phyloP scores from a whole-genome alignment of 2,329 filamentous ascomycete species.

The Fusarium algeriense region DNA sequence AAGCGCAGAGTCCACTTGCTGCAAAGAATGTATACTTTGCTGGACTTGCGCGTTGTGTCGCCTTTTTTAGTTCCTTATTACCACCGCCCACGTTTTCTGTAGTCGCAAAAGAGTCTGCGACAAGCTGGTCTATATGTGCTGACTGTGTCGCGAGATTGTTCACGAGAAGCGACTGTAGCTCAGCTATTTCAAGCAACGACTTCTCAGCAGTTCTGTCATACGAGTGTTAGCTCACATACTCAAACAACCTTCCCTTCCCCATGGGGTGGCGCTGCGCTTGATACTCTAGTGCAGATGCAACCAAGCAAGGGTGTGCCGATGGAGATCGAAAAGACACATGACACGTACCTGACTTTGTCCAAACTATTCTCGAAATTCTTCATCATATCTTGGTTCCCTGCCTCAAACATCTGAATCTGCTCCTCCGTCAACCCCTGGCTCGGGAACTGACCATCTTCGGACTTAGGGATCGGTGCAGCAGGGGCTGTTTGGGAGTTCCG shows the following conservation, averaged over 20 bases:
- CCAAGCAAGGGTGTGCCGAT: constrained; percentile 14
- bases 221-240: constrained; percentile 29
- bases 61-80: constrained; percentile 91
- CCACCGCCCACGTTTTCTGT: constrained; percentile 88
- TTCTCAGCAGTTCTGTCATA: constrained; percentile 81
- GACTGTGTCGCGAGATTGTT: constrained; percentile 87
- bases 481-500: constrained; percentile 35
- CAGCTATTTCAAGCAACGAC: constrained; percentile 91
- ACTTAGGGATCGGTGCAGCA: constrained; percentile 34
- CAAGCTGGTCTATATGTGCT: constrained; percentile 89
- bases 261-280: constrained; percentile 13
- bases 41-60: constrained; percentile 76
- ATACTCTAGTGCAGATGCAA: constrained; percentile 9
- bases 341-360: constrained; percentile 87
- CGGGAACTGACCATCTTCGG: constrained; percentile 36
- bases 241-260: constrained; percentile 2
- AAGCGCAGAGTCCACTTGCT: constrained; percentile 79
- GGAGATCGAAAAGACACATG: constrained; percentile 11
- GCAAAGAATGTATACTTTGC: constrained; percentile 85
- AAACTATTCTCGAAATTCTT: constrained; percentile 94
- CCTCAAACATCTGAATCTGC: constrained; percentile 92
- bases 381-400: constrained; percentile 92
- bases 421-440: constrained; percentile 77
- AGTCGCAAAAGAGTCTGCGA: constrained; percentile 84
- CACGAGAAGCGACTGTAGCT: constrained; percentile 89